Evolutionary conservation across 2,329 filamentous ascomycete species (phyloP).

Genomic region (Alternaria ethzedia): DNA sequence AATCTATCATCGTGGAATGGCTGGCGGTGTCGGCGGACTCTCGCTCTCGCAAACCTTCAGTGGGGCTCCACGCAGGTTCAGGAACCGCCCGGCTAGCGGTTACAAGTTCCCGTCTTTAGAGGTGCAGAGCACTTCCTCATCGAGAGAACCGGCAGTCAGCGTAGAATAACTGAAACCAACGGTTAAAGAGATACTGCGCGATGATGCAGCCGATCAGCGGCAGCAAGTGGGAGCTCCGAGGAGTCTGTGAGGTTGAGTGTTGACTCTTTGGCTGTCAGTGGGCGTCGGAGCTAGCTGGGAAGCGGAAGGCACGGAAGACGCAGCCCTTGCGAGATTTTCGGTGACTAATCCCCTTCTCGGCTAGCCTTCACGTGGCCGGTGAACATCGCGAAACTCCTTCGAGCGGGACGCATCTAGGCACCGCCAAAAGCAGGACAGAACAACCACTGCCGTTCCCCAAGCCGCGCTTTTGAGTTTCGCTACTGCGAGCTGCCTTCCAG

Average conservation of each 20-base stretch:
- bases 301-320: not conserved
- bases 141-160: not conserved
- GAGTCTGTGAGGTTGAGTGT: not conserved
- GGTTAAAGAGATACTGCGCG: slow-evolving; percentile 2
- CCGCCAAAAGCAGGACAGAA: not conserved
- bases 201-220: not conserved
- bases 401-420: slow-evolving; percentile 1
- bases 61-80: not conserved
- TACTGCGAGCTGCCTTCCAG: not conserved
- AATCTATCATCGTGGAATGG: not conserved
- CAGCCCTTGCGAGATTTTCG: slow-evolving; percentile 5
- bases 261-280: not conserved
- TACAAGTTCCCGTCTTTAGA: slow-evolving; percentile 1
- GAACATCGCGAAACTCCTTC: not conserved
- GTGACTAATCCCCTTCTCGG: not conserved
- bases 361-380: slow-evolving; percentile 2
- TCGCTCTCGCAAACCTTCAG: not conserved
- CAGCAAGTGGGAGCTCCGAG: not conserved
- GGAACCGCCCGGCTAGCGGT: not conserved
- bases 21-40: not conserved
- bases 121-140: slow-evolving; percentile 2
- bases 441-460: not conserved
- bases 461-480: not conserved
- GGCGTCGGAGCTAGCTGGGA: not conserved
- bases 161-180: not conserved